Base-by-base conservation (phyloP, 2,329 filamentous ascomycete species). In the Talaromyces sp. region DNA sequence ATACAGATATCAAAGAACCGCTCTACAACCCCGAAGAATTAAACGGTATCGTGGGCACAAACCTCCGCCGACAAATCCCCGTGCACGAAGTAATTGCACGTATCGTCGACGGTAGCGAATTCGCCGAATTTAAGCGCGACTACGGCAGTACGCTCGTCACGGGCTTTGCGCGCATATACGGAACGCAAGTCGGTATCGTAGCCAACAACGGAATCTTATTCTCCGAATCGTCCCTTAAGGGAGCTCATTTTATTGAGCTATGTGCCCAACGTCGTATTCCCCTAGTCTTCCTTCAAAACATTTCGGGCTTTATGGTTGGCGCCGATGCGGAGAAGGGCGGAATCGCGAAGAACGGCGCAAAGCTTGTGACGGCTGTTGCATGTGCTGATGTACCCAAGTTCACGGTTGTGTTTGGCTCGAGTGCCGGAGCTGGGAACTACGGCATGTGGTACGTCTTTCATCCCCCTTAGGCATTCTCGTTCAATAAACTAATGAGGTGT, bases 251-350 rank as follows among this genome's bases (percentile, higher is more conserved):
- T 78, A 92, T 98, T 72, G 92, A 99, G 79, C 87, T 99, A 4
- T 98, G 94, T 81, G 85, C 90, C 35, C 93, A 97, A 78, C 90
- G 95, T 64, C 88, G 91, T 62, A 91, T 98, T 64, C 94, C 95
- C 0, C 83, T 98, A 10, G 85, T 98, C 60, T 98, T 98, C 80
- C 82, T 99, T 22, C 95, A 99, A 77, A 98, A 99, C 78, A 98
- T 99, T 75, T 90, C 89, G 6, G 95, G 95, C 50, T 99, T 99
- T 85, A 99, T 99, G 95, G 95, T 99, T 37, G 95, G 95, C 50
- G 86, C 88, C 19, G 92, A 95, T 72, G 93, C 94, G 0, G 95
- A 99, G 80, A 90, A 90, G 63, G 94, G 94, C 61, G 95, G 95
- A 13, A 98, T 99, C 71, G 95, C 95, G 63, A 98, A 98, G 84